Evolutionary conservation across 768 basidiomycete genomes (phyloP).

Genomic region (Lentinula detonsa): DNA sequence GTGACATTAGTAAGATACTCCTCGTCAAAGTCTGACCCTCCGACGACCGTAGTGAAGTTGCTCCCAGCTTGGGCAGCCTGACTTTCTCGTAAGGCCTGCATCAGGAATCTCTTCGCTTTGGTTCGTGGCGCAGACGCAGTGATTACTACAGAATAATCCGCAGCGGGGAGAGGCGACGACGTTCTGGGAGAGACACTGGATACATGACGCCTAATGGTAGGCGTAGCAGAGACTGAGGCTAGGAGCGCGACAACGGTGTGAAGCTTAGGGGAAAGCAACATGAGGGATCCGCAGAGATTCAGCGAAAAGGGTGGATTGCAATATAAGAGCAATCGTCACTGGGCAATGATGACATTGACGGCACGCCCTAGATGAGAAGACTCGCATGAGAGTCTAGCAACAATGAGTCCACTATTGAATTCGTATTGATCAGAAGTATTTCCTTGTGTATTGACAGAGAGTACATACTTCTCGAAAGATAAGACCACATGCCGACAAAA

Average conservation of each 20-base stretch:
- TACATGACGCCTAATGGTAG: neutral
- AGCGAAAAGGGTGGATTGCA: neutral
- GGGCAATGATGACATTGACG: neutral
- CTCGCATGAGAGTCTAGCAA: neutral
- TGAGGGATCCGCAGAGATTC: neutral
- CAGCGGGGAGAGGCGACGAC: slow-evolving; percentile 8
- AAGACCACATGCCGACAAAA: neutral
- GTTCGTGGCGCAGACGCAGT: slow-evolving; percentile 8
- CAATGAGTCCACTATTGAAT: neutral
- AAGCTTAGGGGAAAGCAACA: neutral
- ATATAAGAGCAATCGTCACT: neutral
- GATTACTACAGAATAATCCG: slow-evolving; percentile 12
- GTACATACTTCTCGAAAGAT: neutral
- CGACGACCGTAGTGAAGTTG: slow-evolving; percentile 10
- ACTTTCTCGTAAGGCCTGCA: slow-evolving; percentile 9
- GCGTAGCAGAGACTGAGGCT: neutral
- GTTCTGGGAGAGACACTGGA: neutral
- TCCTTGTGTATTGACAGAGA: neutral
- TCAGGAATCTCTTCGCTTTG: slow-evolving; percentile 9
- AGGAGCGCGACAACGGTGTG: neutral
- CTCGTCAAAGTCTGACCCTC: slow-evolving; percentile 12
- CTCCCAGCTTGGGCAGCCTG: slow-evolving; percentile 3
- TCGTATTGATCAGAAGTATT: neutral
- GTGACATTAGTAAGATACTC: slow-evolving; percentile 16
- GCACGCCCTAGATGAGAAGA: neutral